Evolutionary conservation across 345 rosid species (phyloP).

Genomic region (Arabidopsis arenosa): DNA sequence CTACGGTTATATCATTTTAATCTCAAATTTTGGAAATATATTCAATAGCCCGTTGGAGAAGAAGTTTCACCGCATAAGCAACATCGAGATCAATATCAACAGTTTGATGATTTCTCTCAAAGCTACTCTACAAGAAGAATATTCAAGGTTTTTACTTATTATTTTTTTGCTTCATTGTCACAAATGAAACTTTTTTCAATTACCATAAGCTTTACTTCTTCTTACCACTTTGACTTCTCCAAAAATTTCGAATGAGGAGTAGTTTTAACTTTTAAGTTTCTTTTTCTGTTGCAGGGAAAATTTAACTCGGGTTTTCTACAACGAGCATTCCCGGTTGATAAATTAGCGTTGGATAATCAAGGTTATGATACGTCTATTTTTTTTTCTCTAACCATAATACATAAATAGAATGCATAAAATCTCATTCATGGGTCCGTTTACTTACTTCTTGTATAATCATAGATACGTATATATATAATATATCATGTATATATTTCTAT

Average conservation of each 20-base stretch:
- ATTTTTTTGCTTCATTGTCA: not conserved
- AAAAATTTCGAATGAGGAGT: not conserved
- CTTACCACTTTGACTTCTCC: not conserved
- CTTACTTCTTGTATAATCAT: not conserved
- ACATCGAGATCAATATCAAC: constrained; percentile 20
- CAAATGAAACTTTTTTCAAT: not conserved
- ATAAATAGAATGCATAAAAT: not conserved
- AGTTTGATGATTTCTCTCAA: constrained; percentile 30
- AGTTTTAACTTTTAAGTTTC: not conserved
- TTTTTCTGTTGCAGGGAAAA: constrained; percentile 35
- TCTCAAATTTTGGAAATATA: not conserved
- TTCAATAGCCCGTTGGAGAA: constrained; percentile 17
- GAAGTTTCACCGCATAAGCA: constrained; percentile 21
- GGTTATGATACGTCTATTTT: constrained; percentile 11
- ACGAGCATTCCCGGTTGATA: constrained; percentile 34
- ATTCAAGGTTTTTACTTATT: constrained; percentile 14
- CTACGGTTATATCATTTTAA: not conserved
- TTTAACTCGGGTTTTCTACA: constrained; percentile 15
- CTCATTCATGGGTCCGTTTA: not conserved
- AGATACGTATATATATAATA: not conserved
- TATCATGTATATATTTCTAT: not conserved
- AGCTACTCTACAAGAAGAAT: constrained; percentile 32
- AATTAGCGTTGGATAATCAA: constrained; percentile 26
- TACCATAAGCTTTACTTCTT: not conserved
- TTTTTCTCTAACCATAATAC: not conserved